Base-by-base conservation (phyloP, 768 basidiomycete species). In the Lactifluus volemus region DNA sequence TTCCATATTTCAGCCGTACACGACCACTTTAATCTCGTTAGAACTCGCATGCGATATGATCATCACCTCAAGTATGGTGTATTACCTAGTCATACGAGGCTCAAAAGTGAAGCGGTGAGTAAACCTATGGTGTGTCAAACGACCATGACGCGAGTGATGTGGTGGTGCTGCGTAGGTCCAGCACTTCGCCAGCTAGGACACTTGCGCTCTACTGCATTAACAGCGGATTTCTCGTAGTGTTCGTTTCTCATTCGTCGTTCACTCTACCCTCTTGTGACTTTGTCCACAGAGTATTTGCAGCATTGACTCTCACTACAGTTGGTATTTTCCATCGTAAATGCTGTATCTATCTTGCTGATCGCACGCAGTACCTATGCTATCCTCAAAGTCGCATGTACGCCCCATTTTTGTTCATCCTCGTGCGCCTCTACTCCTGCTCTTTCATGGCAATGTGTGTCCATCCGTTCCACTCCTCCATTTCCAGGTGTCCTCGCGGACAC, bases 11-110 rank as follows among this genome's bases (percentile, higher is more conserved):
- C 30, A 58, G 57, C 39, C 39, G 36, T 30, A 30, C n/a, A 6
- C 32, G 10, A 41, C 6, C 17, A 8, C 57, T 15, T 38, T 29
- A 11, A 7, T 58, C 17, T 50, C 49, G 2, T 38, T 44, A 7
- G 38, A 44, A 42, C 49, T 58, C 1, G 48, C 41, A 2, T 58
- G 57, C 49, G 49, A 58, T 39, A 29, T 58, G 14, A 44, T 12
- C 39, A 58, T 58, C 49, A 34, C 57, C 17, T 12, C 39, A 12
- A 34, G 39, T 11, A 58, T 58, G 57, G 57, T 58, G n/a, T 58
- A 58, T 30, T 58, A 58, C 29, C 34, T 58, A 32, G n/a, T 41
- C 17, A 14, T 30, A 12, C 48, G 39, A 41, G 17, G 41, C 10
- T 9, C 49, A 39, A 19, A 30, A 25, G 29, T 30, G 49, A 58